Evolutionary conservation across 2,329 filamentous ascomycete genomes (phyloP).

Genomic region (Emericellopsis cladophorae): DNA sequence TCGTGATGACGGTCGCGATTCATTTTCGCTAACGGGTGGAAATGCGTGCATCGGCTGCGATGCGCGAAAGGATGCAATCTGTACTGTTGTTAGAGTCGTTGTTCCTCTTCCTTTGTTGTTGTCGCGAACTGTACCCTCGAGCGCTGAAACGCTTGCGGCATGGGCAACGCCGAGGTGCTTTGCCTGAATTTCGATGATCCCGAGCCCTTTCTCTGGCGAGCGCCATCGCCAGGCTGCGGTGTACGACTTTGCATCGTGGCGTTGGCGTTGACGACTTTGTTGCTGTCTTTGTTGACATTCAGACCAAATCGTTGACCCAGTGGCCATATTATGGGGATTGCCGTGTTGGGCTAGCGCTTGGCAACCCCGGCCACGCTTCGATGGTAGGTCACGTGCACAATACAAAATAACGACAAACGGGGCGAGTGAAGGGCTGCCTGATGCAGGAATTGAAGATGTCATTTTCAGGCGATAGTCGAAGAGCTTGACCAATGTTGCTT

Average conservation of each 20-base stretch:
- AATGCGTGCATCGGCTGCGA: conserved; percentile 28
- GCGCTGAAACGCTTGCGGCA: conserved; percentile 22
- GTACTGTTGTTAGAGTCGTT: background rate
- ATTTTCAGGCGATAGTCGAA: too few species aligned
- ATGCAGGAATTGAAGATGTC: too few species aligned
- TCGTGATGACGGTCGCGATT: conserved; percentile 23
- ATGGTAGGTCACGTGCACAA: too few species aligned
- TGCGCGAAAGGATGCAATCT: conserved; percentile 34
- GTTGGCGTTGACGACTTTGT: conserved; percentile 2
- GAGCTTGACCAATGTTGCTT: too few species aligned
- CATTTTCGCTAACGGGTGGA: too few species aligned
- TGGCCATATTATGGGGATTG: background rate
- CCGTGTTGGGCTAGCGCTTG: too few species aligned
- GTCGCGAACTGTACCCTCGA: conserved; percentile 17
- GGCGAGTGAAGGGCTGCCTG: too few species aligned
- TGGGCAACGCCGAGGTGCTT: conserved; percentile 21
- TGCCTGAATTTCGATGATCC: conserved; percentile 18
- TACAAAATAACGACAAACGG: too few species aligned
- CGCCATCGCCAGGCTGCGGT: conserved; percentile 17
- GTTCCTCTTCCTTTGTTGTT: conserved; percentile 5
- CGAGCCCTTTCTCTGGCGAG: conserved; percentile 15
- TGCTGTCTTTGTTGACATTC: too few species aligned
- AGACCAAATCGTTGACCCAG: background rate
- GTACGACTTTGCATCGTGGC: conserved; percentile 19
- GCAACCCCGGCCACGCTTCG: too few species aligned